Evolutionary conservation across 2,329 filamentous ascomycete genomes (phyloP).

Genomic region (Trichoderma asperellum): DNA sequence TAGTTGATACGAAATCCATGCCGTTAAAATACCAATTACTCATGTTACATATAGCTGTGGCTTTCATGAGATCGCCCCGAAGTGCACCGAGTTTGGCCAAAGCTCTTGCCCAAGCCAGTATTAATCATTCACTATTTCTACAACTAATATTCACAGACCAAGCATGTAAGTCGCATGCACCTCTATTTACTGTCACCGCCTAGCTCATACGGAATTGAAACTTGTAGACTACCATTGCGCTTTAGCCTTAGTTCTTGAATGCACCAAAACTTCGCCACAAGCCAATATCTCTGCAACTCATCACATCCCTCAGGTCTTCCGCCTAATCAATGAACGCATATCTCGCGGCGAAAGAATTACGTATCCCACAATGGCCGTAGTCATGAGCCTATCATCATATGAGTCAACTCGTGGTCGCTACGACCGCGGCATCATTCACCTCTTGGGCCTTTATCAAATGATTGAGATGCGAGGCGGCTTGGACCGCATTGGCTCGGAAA

Average conservation of each 20-base stretch:
- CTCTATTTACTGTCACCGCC: not conserved
- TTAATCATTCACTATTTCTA: not conserved
- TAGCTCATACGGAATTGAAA: not conserved
- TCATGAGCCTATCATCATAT: constrained; percentile 1
- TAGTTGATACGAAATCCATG: not conserved
- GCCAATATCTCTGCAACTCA: not conserved
- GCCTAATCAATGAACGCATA: not conserved
- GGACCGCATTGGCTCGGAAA: not conserved
- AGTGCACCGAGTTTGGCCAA: not conserved
- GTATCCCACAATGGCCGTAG: not conserved
- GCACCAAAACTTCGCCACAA: not conserved
- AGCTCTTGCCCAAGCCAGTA: not conserved
- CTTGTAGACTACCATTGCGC: not conserved
- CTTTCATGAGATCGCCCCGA: not conserved
- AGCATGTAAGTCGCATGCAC: not conserved
- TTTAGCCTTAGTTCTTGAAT: not conserved
- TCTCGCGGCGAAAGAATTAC: not conserved
- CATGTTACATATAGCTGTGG: not conserved
- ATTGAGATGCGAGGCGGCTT: not conserved
- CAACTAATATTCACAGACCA: constrained; percentile 6
- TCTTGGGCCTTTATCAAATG: constrained; percentile 3
- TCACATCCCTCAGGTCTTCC: not conserved
- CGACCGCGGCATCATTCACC: not conserved
- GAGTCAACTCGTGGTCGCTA: not conserved
- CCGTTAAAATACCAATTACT: not conserved